Evolutionary conservation across 306 rosid genomes (phyloP).

Genomic region (Sesbania bispinosa): DNA sequence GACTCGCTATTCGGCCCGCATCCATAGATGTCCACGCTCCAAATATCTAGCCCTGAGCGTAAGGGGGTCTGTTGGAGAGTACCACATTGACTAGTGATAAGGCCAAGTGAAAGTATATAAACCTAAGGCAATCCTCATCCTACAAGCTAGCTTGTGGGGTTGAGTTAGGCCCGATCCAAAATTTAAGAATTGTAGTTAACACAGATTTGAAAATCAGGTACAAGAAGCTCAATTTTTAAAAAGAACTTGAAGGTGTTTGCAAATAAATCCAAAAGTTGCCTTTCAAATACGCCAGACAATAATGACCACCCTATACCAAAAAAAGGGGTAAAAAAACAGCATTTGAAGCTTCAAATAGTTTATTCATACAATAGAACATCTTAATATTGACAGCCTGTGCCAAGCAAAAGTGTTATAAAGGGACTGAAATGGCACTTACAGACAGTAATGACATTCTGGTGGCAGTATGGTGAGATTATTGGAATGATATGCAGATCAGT

Average conservation of each 20-base stretch:
- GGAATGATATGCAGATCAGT: background rate
- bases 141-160: no score
- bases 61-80: no score
- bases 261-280: background rate
- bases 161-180: no score
- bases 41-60: no score
- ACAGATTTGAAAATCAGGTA: background rate
- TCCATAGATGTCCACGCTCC: no score
- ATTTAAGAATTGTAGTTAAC: background rate
- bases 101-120: no score
- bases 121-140: no score
- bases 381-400: background rate
- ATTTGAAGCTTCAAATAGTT: slow-evolving; percentile 9
- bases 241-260: background rate
- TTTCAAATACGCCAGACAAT: slow-evolving; percentile 17
- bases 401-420: background rate
- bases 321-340: background rate
- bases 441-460: background rate
- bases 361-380: slow-evolving; percentile 12
- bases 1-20: no score
- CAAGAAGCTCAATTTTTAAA: background rate
- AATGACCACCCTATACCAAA: background rate
- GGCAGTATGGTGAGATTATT: slow-evolving; percentile 10
- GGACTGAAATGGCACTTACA: background rate
- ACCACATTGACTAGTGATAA: no score